These are phyloP conservation scores for Fusarium sambucinum DNA, from an alignment of 2,329 filamentous ascomycete species.

Conservation along the genomic window DNA sequence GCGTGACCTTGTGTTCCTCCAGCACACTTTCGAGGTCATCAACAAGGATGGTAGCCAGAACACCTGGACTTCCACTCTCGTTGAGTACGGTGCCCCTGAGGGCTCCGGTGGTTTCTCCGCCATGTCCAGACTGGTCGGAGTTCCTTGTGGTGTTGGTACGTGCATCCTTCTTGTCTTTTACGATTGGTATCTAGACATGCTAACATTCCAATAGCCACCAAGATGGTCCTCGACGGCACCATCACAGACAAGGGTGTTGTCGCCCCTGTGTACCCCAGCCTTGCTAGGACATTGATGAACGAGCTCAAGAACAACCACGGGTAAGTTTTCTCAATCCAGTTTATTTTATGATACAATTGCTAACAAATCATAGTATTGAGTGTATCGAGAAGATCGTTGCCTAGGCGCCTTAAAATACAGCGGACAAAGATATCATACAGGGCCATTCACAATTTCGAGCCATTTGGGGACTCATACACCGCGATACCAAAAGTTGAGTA, in stretches of 20 bases:
- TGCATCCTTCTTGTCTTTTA: not conserved
- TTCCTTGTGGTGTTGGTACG: conserved; percentile 64
- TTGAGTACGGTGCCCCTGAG: conserved; percentile 82
- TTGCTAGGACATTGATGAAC: conserved; percentile 80
- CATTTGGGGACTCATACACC: not conserved
- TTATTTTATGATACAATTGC: not conserved
- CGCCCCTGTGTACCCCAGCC: conserved; percentile 79
- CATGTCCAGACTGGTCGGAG: conserved; percentile 86
- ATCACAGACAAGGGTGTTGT: conserved; percentile 79
- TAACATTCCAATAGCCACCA: conserved; percentile 62
- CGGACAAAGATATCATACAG: not conserved
- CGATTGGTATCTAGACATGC: not conserved
- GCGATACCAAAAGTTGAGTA: conserved; percentile 21
- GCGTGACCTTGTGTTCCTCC: conserved; percentile 68
- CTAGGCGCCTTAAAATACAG: conserved; percentile 4
- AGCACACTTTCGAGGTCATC: conserved; percentile 71
- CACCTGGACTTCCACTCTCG: conserved; percentile 83
- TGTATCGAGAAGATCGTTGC: conserved; percentile 36
- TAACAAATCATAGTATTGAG: conserved; percentile 22
- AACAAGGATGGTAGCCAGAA: conserved; percentile 76
- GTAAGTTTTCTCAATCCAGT: not conserved
- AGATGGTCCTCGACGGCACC: conserved; percentile 81
- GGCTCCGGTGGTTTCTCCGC: conserved; percentile 82
- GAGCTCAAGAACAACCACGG: conserved; percentile 83
- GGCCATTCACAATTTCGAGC: not conserved